These are phyloP conservation scores for Nakazawaea siamensis DNA, from an alignment of 805 yeast genomes.

Conservation along the genomic window DNA sequence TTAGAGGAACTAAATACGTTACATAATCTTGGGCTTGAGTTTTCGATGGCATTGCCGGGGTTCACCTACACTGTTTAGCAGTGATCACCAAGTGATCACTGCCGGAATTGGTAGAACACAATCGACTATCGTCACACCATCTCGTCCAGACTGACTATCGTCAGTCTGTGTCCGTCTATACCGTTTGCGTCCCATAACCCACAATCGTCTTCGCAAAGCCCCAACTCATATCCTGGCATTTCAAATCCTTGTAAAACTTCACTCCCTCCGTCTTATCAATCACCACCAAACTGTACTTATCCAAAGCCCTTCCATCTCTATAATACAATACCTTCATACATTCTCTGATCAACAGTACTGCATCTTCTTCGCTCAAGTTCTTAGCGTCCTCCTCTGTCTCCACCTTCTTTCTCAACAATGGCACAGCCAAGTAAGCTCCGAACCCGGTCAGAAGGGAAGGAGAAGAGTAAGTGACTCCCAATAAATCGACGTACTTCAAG, in stretches of 20 bases:
- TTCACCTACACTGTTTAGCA: conserved; percentile 25
- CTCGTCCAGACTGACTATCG: too few relatives aligned
- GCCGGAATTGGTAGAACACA: too few relatives aligned
- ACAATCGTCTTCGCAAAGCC: conserved; percentile 77
- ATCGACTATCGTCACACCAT: too few relatives aligned
- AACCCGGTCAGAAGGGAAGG: conserved; percentile 94
- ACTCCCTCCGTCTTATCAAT: conserved; percentile 58
- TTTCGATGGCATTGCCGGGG: conserved; percentile 52
- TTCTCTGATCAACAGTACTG: conserved; percentile 67
- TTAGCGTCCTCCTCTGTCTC: conserved; percentile 71
- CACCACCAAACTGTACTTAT: conserved; percentile 75
- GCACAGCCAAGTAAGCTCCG: conserved; percentile 92
- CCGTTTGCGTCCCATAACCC: conserved; percentile 80
- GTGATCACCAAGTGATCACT: too few relatives aligned
- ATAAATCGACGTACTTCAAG: conserved; percentile 77
- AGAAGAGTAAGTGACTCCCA: conserved; percentile 86
- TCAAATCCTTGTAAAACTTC: conserved; percentile 45
- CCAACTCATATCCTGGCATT: conserved; percentile 79
- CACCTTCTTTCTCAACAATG: conserved; percentile 77
- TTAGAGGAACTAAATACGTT: conserved; percentile 30
- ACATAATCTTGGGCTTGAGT: conserved; percentile 32
- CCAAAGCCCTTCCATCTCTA: conserved; percentile 92
- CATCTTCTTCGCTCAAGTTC: conserved; percentile 64
- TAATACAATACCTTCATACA: conserved; percentile 92
- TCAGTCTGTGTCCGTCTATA: too few relatives aligned